Conservation (phyloP, 129 eudicot species). For the Centella asiatica region DNA sequence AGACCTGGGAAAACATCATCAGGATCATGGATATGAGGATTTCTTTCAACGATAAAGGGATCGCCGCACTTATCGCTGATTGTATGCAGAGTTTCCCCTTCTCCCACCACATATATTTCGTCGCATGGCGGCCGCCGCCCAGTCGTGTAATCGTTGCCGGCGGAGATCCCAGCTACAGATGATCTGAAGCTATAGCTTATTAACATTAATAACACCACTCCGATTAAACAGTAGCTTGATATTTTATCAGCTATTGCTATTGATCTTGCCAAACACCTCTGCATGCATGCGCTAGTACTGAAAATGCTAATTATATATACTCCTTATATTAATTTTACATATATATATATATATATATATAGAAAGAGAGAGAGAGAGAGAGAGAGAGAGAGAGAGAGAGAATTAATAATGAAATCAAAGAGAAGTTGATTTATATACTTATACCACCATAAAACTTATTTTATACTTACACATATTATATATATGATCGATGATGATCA, state of each 20-base stretch:
- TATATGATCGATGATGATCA: no score
- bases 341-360: no score
- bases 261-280: no score
- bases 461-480: no score
- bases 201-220: not conserved
- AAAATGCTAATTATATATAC: no score
- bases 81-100: constrained; percentile 62
- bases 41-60: constrained; percentile 52
- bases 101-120: constrained; percentile 43
- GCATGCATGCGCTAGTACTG: no score
- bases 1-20: constrained; percentile 57
- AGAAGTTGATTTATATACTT: no score
- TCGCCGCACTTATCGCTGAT: constrained; percentile 62
- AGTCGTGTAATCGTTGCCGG: not conserved
- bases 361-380: no score
- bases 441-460: no score
- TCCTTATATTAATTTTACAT: no score
- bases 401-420: no score
- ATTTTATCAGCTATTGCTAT: not conserved
- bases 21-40: constrained; percentile 65
- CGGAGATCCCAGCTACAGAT: not conserved
- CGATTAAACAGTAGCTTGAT: not conserved
- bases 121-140: constrained; percentile 32
- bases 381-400: no score
- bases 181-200: not conserved